These are phyloP conservation scores for Sphagnum magellanicum DNA, from an alignment of 228 moss, liverwort and hornwort species.

Conservation along the genomic window DNA sequence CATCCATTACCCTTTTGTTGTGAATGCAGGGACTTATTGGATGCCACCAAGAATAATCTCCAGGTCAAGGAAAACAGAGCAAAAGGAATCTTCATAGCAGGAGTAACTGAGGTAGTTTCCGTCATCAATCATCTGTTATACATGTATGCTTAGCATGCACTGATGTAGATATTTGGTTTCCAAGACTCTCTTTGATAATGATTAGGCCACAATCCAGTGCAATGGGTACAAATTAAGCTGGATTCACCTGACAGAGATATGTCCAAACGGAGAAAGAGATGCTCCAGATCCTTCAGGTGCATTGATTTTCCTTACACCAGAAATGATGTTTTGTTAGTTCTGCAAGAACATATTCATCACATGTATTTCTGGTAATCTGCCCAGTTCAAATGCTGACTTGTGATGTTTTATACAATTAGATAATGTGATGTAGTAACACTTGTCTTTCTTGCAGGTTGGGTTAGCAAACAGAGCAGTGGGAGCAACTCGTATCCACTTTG, in stretches of 20 bases:
- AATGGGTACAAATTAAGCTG: background rate
- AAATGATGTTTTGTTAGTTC: background rate
- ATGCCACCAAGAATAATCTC: slow-evolving; percentile 46
- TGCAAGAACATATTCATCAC: no score
- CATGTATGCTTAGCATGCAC: background rate
- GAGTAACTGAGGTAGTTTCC: slow-evolving; percentile 34
- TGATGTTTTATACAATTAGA: no score
- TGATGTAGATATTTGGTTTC: background rate
- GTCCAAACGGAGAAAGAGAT: slow-evolving; percentile 47
- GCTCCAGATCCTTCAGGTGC: slow-evolving; percentile 48
- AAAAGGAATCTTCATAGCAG: slow-evolving; percentile 46
- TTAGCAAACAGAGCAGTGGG: slow-evolving; percentile 46
- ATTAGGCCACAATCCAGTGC: background rate
- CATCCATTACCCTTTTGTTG: no score
- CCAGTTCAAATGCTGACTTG: no score
- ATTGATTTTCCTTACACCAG: background rate
- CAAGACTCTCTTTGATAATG: background rate
- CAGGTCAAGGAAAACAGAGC: slow-evolving; percentile 53
- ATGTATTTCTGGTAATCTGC: no score
- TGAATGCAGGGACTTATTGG: slow-evolving; percentile 37
- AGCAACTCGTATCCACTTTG: slow-evolving; percentile 44
- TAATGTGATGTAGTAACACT: background rate
- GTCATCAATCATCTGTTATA: background rate
- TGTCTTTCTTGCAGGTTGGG: slow-evolving; percentile 30
- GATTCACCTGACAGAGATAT: slow-evolving; percentile 25